Percentiles rank a stretch among this genome's conserved stretches.
These are phyloP conservation scores for Lactifluus piperatus DNA, from an alignment of 768 basidiomycete species.

Conservation along the genomic window DNA sequence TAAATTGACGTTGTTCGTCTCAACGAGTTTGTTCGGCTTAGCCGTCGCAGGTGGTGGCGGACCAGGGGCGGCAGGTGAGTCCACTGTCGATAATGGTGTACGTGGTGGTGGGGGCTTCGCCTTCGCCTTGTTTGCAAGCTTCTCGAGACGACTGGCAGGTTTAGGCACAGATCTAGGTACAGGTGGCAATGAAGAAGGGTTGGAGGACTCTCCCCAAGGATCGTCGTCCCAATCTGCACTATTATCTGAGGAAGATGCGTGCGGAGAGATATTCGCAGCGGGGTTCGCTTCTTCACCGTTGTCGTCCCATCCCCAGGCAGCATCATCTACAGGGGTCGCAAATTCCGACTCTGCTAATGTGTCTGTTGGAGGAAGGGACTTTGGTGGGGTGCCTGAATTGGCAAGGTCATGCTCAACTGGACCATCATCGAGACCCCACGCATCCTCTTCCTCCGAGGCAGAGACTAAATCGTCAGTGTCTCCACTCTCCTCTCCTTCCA, in stretches of 20 bases:
- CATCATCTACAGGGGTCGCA: slow-evolving; percentile 26
- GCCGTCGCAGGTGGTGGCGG: slow-evolving; percentile 25
- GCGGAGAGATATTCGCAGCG: background rate
- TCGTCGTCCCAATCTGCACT: slow-evolving; percentile 53
- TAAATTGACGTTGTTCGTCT: background rate
- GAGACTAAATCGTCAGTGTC: slow-evolving; percentile 19
- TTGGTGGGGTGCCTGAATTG: background rate
- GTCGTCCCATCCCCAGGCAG: slow-evolving; percentile 75
- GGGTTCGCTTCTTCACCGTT: slow-evolving; percentile 31
- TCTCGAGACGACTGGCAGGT: slow-evolving; percentile 49
- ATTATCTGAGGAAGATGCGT: slow-evolving; percentile 23
- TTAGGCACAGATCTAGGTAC: slow-evolving; percentile 33
- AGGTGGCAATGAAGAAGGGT: slow-evolving; percentile 25
- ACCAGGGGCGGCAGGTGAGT: slow-evolving; percentile 20
- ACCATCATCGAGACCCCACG: slow-evolving; percentile 36
- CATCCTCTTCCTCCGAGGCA: slow-evolving; percentile 25
- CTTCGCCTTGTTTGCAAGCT: slow-evolving; percentile 48
- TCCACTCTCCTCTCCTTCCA: slow-evolving; percentile 32
- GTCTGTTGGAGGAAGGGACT: slow-evolving; percentile 2
- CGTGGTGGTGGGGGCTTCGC: slow-evolving; percentile 31
- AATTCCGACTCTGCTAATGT: slow-evolving; percentile 23
- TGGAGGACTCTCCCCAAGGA: slow-evolving; percentile 50
- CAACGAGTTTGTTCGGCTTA: background rate
- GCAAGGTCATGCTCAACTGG: slow-evolving; percentile 33
- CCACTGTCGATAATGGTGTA: slow-evolving; percentile 6